phyloP scores from a whole-genome alignment of 2,329 filamentous ascomycete genomes.

The Paracamarosporium sp. region DNA sequence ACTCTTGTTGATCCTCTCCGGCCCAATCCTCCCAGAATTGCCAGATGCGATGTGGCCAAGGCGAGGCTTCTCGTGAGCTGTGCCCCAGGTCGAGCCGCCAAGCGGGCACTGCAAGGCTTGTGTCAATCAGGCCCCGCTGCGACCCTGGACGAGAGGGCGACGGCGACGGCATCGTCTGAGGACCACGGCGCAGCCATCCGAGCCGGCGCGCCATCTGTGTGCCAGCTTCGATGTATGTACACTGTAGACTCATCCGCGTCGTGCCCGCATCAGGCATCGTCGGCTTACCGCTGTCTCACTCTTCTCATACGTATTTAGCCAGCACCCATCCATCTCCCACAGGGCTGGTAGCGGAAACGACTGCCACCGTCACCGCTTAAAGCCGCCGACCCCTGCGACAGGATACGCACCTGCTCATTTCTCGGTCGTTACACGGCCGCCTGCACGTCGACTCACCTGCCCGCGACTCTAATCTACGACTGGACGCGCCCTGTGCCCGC shows the following conservation, averaged over 20 bases:
- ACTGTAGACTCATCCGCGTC: too few species aligned
- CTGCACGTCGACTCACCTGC: constrained; percentile 30
- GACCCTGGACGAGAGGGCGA: too few species aligned
- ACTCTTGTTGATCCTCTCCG: constrained; percentile 19
- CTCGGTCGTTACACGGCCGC: constrained; percentile 31
- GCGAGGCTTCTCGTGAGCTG: constrained; percentile 10
- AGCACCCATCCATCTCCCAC: constrained; percentile 13
- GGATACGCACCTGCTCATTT: constrained; percentile 13
- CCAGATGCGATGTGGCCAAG: constrained; percentile 10
- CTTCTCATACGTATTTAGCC: constrained; percentile 21
- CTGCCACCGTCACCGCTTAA: constrained; percentile 11
- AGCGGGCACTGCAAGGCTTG: constrained; percentile 8
- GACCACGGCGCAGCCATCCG: neutral
- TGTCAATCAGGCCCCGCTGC: neutral
- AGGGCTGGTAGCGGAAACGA: constrained; percentile 13
- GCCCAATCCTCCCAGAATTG: constrained; percentile 5
- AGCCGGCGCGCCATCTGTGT: neutral
- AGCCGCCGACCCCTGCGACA: constrained; percentile 12
- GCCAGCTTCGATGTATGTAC: too few species aligned
- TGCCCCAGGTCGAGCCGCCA: constrained; percentile 3
- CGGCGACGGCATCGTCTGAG: too few species aligned
- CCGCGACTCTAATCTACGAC: constrained; percentile 26
- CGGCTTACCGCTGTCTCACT: constrained; percentile 13
- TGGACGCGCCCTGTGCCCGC: constrained; percentile 21
- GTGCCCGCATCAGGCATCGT: too few species aligned